Conservation (phyloP, 2,329 filamentous ascomycete species). For the Fusarium sarcochroum region DNA sequence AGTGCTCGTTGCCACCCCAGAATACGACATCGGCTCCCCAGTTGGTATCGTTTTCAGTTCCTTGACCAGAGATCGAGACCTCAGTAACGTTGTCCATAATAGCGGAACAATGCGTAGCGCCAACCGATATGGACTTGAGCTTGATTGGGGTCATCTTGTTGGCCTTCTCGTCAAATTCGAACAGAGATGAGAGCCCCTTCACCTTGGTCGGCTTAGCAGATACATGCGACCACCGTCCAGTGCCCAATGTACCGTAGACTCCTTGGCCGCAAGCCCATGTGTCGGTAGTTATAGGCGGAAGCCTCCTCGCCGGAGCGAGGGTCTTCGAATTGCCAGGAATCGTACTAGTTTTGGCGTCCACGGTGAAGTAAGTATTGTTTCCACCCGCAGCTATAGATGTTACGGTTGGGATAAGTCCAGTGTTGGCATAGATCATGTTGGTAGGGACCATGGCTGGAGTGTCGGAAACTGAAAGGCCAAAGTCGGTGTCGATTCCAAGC, state of each 20-base stretch:
- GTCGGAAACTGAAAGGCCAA: slow-evolving; percentile 74
- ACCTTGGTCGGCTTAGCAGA: slow-evolving; percentile 84
- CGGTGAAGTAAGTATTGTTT: slow-evolving; percentile 86
- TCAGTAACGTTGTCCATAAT: slow-evolving; percentile 86
- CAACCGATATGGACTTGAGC: slow-evolving; percentile 79
- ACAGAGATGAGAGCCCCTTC: slow-evolving; percentile 84
- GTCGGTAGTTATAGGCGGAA: slow-evolving; percentile 64
- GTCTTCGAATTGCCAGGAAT: slow-evolving; percentile 30
- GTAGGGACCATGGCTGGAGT: slow-evolving; percentile 79
- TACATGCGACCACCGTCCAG: slow-evolving; percentile 89
- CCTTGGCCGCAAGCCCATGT: slow-evolving; percentile 91
- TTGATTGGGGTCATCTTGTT: slow-evolving; percentile 82
- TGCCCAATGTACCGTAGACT: slow-evolving; percentile 86
- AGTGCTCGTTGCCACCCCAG: slow-evolving; percentile 96
- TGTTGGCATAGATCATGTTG: slow-evolving; percentile 78
- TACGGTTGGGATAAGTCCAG: slow-evolving; percentile 73
- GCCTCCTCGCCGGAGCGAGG: slow-evolving; percentile 51
- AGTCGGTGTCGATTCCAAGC: slow-evolving; percentile 81
- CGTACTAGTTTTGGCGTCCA: slow-evolving; percentile 77
- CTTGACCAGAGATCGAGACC: slow-evolving; percentile 66
- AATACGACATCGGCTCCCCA: slow-evolving; percentile 91
- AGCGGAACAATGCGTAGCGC: slow-evolving; percentile 84
- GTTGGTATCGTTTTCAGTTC: slow-evolving; percentile 79
- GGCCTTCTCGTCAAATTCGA: slow-evolving; percentile 85
- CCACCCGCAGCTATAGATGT: slow-evolving; percentile 89